Evolutionary conservation across 805 yeast genomes (phyloP).

Genomic region (Saturnispora besseyi): DNA sequence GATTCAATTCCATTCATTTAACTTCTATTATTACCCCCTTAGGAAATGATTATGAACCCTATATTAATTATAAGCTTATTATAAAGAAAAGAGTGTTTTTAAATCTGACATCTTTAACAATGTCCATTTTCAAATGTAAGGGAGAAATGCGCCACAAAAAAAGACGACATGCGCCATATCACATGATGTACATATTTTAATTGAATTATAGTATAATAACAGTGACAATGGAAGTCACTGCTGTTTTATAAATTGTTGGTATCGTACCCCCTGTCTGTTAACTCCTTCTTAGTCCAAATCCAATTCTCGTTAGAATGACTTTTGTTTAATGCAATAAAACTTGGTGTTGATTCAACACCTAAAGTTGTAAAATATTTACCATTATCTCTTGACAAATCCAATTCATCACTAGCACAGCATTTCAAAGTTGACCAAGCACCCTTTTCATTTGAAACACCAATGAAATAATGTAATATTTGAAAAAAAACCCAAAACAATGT

Average conservation of each 20-base stretch:
- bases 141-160: no score
- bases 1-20: background rate
- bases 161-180: background rate
- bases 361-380: conserved; percentile 62
- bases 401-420: conserved; percentile 47
- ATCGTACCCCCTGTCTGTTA: conserved; percentile 42
- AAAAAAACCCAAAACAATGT: conserved; percentile 61
- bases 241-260: conserved; percentile 10
- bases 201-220: background rate
- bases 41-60: background rate
- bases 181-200: background rate
- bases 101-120: background rate
- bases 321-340: conserved; percentile 46
- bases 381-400: conserved; percentile 45
- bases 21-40: background rate
- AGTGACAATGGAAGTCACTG: background rate
- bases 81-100: background rate
- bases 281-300: conserved; percentile 66
- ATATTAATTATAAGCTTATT: background rate
- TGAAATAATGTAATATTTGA: conserved; percentile 56
- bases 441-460: conserved; percentile 66
- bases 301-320: conserved; percentile 62
- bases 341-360: conserved; percentile 49
- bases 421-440: conserved; percentile 59
- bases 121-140: background rate